phyloP scores from a whole-genome alignment of 2,329 filamentous ascomycete genomes.

The Ceratocystis papillata region DNA sequence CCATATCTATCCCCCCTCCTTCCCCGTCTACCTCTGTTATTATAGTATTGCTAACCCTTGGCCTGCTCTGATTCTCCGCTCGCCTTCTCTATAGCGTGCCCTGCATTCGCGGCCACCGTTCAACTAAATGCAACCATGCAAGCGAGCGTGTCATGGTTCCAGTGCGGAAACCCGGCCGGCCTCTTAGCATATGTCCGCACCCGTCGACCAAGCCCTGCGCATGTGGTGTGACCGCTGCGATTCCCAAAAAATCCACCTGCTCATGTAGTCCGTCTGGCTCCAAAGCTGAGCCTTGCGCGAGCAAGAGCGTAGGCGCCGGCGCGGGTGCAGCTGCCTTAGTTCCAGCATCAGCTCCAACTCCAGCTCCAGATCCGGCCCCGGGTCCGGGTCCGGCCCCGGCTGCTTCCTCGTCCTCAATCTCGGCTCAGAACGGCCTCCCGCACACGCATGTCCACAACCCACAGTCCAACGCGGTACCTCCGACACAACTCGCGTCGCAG shows the following conservation, averaged over 20 bases:
- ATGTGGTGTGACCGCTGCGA: slow-evolving; percentile 54
- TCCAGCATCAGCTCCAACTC: no score
- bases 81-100: slow-evolving; percentile 45
- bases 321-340: neutral
- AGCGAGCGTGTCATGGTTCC: slow-evolving; percentile 57
- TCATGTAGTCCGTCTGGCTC: slow-evolving; percentile 34
- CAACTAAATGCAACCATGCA: slow-evolving; percentile 61
- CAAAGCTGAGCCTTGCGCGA: neutral
- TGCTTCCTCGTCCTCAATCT: neutral
- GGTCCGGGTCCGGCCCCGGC: neutral
- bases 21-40: slow-evolving; percentile 2
- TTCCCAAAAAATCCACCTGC: slow-evolving; percentile 49
- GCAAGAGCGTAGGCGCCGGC: neutral
- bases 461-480: neutral
- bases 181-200: slow-evolving; percentile 59
- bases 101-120: slow-evolving; percentile 65
- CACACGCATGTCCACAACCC: neutral
- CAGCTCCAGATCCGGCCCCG: neutral
- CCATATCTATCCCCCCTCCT: slow-evolving; percentile 7
- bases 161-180: slow-evolving; percentile 61
- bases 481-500: neutral
- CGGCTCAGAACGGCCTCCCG: neutral
- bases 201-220: slow-evolving; percentile 50
- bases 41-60: slow-evolving; percentile 12
- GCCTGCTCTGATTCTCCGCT: neutral